Base-by-base conservation (phyloP, 2,329 filamentous ascomycete species). In the Pseudogymnoascus sp. region DNA sequence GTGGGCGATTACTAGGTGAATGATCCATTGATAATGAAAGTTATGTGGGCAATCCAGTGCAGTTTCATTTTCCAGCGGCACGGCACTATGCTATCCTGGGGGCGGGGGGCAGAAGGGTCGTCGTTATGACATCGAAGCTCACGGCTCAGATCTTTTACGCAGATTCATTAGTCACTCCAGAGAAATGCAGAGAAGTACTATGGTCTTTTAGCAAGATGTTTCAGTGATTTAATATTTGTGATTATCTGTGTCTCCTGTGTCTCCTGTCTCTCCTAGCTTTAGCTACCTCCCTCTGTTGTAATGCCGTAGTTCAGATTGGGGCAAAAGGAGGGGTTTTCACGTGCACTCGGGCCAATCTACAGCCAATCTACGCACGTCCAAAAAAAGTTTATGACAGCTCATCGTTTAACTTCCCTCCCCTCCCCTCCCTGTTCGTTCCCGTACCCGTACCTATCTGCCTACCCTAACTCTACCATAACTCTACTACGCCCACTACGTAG, bases 141-240 rank as follows among this genome's bases (percentile, higher is more conserved):
- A 56, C 49, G n/a, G 49, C 49, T 34, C 49, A 56, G 49, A 56
- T 56, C 49, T 56, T 56, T 56, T 56, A 14, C 49, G 49, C 49
- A 56, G 34, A 34, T 56, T 56, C 49, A 56, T 56, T 56, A 56
- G 49, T 56, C 49, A 56, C 49, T 56, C 28, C 28, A 56, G 49
- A 56, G 49, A 56, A 56, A 56, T 56, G 49, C 49, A 56, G 49
- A 56, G 49, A 56, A 56, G 49, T 56, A 34, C 28, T 56, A 56
- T 56, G 49, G 49, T 56, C 49, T 56, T 53, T 53, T 53, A 25
- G 25, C 11, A 23, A 8, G n/a, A 31, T 53, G 14, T 16, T 38
- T 46, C 21, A 31, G 25, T 31, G 46, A 53, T 53, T 25, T 12
- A 23, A 3, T 6, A 56, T 56, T 34, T 34, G 49, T 34, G 25